These are phyloP conservation scores for Roridomyces roridus DNA, from an alignment of 768 basidiomycete species.

Conservation along the genomic window DNA sequence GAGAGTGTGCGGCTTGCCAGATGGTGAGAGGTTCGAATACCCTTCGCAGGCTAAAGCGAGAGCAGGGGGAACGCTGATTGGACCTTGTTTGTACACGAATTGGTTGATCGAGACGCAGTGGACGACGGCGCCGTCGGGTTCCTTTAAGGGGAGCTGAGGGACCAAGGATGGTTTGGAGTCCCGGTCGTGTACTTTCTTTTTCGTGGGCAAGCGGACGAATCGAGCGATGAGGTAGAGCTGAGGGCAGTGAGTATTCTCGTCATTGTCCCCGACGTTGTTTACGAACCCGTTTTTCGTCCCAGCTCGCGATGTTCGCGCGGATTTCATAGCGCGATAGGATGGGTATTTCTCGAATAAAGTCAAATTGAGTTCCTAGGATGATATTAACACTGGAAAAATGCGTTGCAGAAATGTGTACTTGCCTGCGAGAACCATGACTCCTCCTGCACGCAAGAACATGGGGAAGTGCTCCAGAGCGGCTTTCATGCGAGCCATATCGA, in stretches of 20 bases:
- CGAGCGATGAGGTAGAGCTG: background rate
- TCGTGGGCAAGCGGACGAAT: background rate
- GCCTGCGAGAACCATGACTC: background rate
- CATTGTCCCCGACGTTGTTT: background rate
- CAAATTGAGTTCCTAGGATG: no score
- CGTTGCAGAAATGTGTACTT: background rate
- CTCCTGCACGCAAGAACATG: background rate
- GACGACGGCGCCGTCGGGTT: background rate
- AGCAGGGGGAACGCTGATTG: background rate
- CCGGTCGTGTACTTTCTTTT: background rate
- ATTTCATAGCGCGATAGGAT: background rate
- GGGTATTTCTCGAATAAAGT: background rate
- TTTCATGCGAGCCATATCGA: background rate
- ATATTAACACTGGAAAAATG: no score
- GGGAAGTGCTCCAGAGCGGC: background rate
- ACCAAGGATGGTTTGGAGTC: background rate
- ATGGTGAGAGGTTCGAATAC: background rate
- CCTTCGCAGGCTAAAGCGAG: background rate
- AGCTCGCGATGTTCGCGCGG: background rate
- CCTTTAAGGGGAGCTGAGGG: background rate
- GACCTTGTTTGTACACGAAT: background rate
- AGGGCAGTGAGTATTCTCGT: background rate
- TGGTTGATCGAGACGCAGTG: background rate
- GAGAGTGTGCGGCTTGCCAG: background rate
- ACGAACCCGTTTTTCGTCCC: background rate